These are phyloP conservation scores for Syzygium aqueum DNA, from an alignment of 345 rosid species.

Conservation along the genomic window DNA sequence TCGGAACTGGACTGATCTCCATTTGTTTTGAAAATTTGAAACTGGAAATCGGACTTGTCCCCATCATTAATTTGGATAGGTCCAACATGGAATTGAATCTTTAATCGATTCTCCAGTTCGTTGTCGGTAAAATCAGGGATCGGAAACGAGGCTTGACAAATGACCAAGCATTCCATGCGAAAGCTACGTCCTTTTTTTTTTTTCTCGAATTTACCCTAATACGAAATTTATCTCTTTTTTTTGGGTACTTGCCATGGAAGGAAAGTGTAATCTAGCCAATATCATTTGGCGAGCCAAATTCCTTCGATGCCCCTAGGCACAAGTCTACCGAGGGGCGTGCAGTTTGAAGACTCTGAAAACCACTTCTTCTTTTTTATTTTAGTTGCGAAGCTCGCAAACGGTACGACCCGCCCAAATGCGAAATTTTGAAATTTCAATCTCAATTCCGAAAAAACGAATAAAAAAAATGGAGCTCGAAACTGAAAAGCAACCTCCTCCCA, in stretches of 20 bases:
- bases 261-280: neutral
- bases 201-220: neutral
- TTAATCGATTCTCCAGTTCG: no score
- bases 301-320: neutral
- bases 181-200: neutral
- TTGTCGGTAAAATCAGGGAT: no score
- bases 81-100: no score
- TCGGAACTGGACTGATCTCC: no score
- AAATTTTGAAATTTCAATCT: constrained; percentile 2
- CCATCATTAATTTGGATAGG: no score
- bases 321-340: neutral
- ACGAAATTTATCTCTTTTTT: neutral
- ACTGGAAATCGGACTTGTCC: no score
- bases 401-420: neutral
- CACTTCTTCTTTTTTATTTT: neutral
- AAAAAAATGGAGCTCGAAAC: neutral
- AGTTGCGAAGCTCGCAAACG: neutral
- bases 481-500: neutral
- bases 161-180: no score
- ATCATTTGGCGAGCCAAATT: neutral
- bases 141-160: no score
- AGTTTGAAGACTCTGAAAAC: neutral
- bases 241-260: neutral
- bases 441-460: neutral
- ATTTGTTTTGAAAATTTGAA: no score